Evolutionary conservation across 805 yeast species (phyloP).

Genomic region (Saturnispora besseyi): DNA sequence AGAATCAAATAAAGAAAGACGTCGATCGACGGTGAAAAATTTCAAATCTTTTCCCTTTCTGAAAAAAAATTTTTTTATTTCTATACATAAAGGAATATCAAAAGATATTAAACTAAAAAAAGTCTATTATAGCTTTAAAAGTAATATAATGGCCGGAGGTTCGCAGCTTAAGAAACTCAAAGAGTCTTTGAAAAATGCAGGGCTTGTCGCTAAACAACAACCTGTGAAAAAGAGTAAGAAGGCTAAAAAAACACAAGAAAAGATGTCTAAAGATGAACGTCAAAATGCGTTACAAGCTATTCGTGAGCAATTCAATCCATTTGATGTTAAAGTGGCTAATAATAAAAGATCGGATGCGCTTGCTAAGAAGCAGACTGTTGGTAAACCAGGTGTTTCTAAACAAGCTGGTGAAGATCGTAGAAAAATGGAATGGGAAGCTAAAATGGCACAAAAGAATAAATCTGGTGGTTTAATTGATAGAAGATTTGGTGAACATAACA

Average conservation of each 20-base stretch:
- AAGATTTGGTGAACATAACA: conserved; percentile 84
- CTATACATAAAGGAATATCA: background rate
- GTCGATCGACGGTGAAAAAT: conserved; percentile 1
- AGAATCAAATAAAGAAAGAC: background rate
- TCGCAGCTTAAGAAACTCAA: conserved; percentile 81
- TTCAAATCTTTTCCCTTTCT: background rate
- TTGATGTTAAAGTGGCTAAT: conserved; percentile 67
- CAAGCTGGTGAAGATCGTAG: conserved; percentile 62
- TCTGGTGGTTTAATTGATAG: conserved; percentile 76
- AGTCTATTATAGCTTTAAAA: background rate
- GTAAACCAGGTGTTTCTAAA: conserved; percentile 61
- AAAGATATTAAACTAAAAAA: background rate
- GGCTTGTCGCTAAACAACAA: conserved; percentile 81
- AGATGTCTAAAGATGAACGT: conserved; percentile 62
- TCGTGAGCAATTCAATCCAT: conserved; percentile 82
- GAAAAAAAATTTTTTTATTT: background rate
- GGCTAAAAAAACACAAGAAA: conserved; percentile 43
- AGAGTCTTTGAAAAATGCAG: conserved; percentile 65
- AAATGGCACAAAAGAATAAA: conserved; percentile 53
- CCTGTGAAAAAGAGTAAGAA: conserved; percentile 47
- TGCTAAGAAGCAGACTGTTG: conserved; percentile 43
- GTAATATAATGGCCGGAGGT: conserved; percentile 40
- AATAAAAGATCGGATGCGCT: conserved; percentile 46
- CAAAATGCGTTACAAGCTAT: conserved; percentile 48
- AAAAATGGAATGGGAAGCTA: conserved; percentile 52